Conservation (phyloP, 1,139 yeast genomes). For the Debaryomyces singareniensis region DNA sequence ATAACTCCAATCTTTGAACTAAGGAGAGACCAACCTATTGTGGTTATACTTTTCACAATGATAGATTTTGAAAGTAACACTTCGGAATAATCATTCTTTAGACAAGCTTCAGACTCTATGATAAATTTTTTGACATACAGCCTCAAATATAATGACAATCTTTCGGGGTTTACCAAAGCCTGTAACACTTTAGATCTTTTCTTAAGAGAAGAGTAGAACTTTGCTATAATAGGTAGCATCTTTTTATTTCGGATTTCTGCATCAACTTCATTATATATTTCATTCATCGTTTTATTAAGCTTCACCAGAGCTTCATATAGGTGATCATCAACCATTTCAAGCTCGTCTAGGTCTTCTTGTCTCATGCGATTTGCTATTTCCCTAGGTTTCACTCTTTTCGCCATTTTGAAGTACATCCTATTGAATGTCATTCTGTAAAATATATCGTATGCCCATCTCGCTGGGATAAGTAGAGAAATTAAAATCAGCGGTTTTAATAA, state of each 20-base stretch:
- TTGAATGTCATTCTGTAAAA: constrained; percentile 38
- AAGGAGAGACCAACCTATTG: constrained; percentile 36
- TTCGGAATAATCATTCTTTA: constrained; percentile 29
- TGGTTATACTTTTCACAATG: constrained; percentile 24
- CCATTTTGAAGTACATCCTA: constrained; percentile 34
- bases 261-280: constrained; percentile 3
- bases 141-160: constrained; percentile 9
- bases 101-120: constrained; percentile 25
- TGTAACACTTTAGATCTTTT: constrained; percentile 6
- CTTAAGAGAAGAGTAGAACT: constrained; percentile 7
- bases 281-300: constrained; percentile 3
- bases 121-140: constrained; percentile 10
- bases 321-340: constrained; percentile 19
- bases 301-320: constrained; percentile 10
- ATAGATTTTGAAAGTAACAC: constrained; percentile 19
- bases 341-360: constrained; percentile 15
- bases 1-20: constrained; percentile 29
- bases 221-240: constrained; percentile 6
- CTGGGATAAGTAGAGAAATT: constrained; percentile 30
- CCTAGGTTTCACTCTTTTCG: constrained; percentile 26
- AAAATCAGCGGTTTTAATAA: constrained; percentile 26
- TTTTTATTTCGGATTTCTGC: background rate
- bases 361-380: constrained; percentile 30
- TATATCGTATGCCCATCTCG: constrained; percentile 32
- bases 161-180: constrained; percentile 5